Evolutionary conservation across 2,329 filamentous ascomycete genomes (phyloP).

Genomic region (Penicillium nordicum): DNA sequence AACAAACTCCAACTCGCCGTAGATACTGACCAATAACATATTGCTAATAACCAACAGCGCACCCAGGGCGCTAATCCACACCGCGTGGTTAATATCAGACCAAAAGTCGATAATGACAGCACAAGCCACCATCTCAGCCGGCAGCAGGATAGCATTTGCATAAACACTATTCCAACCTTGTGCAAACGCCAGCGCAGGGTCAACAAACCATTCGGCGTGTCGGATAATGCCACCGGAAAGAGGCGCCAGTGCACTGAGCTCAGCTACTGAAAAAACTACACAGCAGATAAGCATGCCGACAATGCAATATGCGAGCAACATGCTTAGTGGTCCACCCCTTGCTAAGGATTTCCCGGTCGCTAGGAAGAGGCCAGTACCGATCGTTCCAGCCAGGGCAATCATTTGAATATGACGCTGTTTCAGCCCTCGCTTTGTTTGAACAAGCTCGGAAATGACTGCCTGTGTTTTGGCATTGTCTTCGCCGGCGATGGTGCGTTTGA

Average conservation of each 20-base stretch:
- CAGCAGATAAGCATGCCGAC: constrained; percentile 34
- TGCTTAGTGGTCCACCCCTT: constrained; percentile 27
- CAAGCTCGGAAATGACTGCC: constrained; percentile 1
- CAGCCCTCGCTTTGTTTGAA: constrained; percentile 19
- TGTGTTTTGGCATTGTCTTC: background rate
- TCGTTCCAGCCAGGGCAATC: constrained; percentile 35
- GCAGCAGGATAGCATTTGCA: background rate
- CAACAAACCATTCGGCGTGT: constrained; percentile 3
- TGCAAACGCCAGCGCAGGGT: background rate
- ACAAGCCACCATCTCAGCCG: constrained; percentile 2
- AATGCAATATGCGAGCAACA: constrained; percentile 34
- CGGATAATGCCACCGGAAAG: constrained; percentile 3
- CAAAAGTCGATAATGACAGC: constrained; percentile 6
- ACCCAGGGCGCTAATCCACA: background rate
- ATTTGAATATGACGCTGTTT: constrained; percentile 31
- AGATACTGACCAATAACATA: constrained; percentile 26
- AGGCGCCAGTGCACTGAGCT: background rate
- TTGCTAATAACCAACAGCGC: background rate
- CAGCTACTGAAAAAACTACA: constrained; percentile 23
- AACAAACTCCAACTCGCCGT: constrained; percentile 53
- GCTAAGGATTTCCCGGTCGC: constrained; percentile 28
- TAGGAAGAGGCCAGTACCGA: constrained; percentile 35
- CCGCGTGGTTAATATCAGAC: background rate
- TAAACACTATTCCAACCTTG: constrained; percentile 4
- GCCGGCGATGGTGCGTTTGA: background rate